These are phyloP conservation scores for Lentinula raphanica DNA, from an alignment of 768 basidiomycete genomes.

Conservation along the genomic window DNA sequence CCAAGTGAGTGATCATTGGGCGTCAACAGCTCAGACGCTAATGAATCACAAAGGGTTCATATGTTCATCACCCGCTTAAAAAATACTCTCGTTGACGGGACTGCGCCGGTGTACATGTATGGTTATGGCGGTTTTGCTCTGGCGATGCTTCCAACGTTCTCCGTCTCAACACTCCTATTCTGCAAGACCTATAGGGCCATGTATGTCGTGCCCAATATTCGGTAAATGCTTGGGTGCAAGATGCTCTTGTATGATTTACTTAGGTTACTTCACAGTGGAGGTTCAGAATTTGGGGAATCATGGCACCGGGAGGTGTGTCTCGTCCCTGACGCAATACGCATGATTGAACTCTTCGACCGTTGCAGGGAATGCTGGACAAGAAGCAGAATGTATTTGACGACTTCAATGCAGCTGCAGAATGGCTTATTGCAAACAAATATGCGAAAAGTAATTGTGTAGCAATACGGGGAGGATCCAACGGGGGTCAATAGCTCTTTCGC, in stretches of 20 bases:
- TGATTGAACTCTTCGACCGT: background rate
- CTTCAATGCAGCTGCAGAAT: constrained; percentile 1
- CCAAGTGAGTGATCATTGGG: background rate
- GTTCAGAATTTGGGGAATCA: constrained; percentile 5
- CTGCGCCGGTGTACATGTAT: background rate
- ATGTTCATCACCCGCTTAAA: constrained; percentile 4
- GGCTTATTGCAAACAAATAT: constrained; percentile 4
- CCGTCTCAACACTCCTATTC: constrained; percentile 1
- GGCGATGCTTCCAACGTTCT: constrained; percentile 2
- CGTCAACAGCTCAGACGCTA: background rate
- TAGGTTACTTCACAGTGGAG: too few species aligned
- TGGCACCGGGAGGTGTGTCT: constrained; percentile 1
- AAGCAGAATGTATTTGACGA: constrained; percentile 6
- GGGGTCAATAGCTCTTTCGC: background rate
- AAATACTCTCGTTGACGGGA: background rate
- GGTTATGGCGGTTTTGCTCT: constrained; percentile 2
- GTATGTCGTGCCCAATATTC: constrained; percentile 3
- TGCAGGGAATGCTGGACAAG: constrained; percentile 4
- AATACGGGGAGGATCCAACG: constrained; percentile 1
- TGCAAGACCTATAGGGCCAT: constrained; percentile 4
- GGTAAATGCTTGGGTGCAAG: background rate
- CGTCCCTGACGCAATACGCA: background rate
- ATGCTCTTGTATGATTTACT: background rate
- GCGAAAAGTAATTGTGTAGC: background rate
- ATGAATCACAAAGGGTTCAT: background rate